A percentile compares a stretch with the other conserved stretches of the same genome.
Evolutionary conservation across 495 filamentous ascomycete species (phyloP).

Genomic region (Polyplosphaeria fusca): DNA sequence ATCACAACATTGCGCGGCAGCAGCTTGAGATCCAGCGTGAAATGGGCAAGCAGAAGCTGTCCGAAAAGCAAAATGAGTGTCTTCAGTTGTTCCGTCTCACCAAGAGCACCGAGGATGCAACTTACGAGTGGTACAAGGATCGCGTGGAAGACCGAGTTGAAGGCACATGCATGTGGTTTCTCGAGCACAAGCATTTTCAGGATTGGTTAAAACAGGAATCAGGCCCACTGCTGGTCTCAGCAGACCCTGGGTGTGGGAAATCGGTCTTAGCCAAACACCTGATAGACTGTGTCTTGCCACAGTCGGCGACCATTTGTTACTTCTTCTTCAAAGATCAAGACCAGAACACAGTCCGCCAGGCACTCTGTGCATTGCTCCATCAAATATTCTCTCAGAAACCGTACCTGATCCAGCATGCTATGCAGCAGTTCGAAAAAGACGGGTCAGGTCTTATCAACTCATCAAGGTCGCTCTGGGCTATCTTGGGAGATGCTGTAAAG

Average conservation of each 20-base stretch:
- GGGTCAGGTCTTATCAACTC: not conserved
- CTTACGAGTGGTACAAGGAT: constrained; percentile 14
- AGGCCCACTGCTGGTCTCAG: constrained; percentile 6
- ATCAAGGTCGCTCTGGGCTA: constrained; percentile 5
- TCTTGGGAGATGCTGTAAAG: not conserved
- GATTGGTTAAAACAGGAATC: constrained; percentile 5
- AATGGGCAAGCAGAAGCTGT: constrained; percentile 1
- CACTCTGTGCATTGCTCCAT: constrained; percentile 19
- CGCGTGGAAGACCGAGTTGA: constrained; percentile 5
- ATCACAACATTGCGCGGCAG: constrained; percentile 7
- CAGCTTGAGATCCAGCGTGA: constrained; percentile 8
- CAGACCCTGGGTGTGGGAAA: constrained; percentile 27
- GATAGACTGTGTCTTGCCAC: constrained; percentile 8
- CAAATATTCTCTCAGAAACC: constrained; percentile 19
- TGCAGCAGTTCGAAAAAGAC: not conserved
- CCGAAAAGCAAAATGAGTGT: not conserved
- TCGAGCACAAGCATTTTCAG: constrained; percentile 1
- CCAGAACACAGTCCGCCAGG: constrained; percentile 11
- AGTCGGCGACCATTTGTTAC: constrained; percentile 9
- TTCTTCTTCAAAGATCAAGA: constrained; percentile 23
- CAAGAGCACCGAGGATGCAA: constrained; percentile 6
- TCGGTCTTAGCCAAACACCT: constrained; percentile 16
- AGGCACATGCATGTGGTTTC: constrained; percentile 17
- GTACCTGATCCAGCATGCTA: constrained; percentile 14
- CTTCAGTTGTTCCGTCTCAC: constrained; percentile 14